These are phyloP conservation scores for Nosema muscidifuracis DNA, from an alignment of 371 early-diverging fungal genomes.

Conservation along the genomic window DNA sequence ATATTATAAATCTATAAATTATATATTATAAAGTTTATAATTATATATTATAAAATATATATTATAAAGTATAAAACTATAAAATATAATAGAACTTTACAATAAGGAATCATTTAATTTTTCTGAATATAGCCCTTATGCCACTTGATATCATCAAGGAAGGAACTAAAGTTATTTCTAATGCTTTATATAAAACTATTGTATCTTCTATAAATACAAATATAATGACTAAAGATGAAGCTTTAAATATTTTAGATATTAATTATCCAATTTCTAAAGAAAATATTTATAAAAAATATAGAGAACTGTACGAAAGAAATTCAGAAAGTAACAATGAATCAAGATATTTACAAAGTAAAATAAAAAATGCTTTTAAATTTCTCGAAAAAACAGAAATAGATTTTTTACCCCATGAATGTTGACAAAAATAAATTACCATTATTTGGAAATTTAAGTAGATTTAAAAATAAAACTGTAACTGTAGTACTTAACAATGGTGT, in stretches of 20 bases:
- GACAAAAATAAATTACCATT: slow-evolving; percentile 16
- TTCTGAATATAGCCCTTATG: no score
- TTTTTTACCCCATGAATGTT: neutral
- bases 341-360: slow-evolving; percentile 21
- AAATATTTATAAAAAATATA: neutral
- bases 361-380: slow-evolving; percentile 20
- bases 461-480: slow-evolving; percentile 26
- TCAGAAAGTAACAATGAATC: slow-evolving; percentile 9
- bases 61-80: no score
- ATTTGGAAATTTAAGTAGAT: slow-evolving; percentile 21
- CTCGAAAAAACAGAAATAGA: no score
- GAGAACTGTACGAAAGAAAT: slow-evolving; percentile 4
- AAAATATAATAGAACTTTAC: no score
- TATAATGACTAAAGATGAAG: slow-evolving; percentile 14
- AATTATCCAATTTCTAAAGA: no score
- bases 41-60: no score
- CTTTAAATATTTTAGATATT: slow-evolving; percentile 13
- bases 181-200: neutral
- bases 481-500: slow-evolving; percentile 12
- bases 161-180: slow-evolving; percentile 8
- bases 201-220: neutral
- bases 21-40: no score
- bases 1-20: no score
- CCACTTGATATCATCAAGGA: no score
- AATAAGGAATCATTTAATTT: no score